Evolutionary conservation across 2,329 filamentous ascomycete genomes (phyloP).

Genomic region (Colletotrichum gigasporum): DNA sequence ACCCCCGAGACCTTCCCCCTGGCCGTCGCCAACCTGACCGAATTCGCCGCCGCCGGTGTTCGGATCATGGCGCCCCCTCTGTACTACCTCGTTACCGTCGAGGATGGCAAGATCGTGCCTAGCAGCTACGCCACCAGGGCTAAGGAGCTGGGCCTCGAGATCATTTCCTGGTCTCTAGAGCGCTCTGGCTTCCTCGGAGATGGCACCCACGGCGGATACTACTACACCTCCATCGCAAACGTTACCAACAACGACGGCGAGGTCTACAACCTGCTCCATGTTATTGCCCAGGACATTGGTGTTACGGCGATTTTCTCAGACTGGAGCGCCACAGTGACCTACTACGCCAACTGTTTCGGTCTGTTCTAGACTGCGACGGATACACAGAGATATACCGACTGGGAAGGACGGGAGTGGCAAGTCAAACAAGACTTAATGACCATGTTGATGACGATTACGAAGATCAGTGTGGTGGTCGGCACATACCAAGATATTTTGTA

Average conservation of each 20-base stretch:
- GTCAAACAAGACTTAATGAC: background rate
- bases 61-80: conserved; percentile 71
- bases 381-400: background rate
- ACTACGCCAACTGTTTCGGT: conserved; percentile 76
- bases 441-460: background rate
- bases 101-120: conserved; percentile 65
- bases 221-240: conserved; percentile 65
- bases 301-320: conserved; percentile 73
- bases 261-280: conserved; percentile 72
- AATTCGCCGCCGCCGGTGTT: conserved; percentile 66
- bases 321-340: conserved; percentile 75
- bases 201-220: conserved; percentile 59
- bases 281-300: conserved; percentile 68
- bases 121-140: conserved; percentile 70
- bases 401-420: background rate
- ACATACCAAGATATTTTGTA: background rate
- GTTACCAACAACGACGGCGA: conserved; percentile 71
- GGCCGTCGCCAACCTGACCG: conserved; percentile 66
- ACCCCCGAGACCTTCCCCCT: conserved; percentile 57
- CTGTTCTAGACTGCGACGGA: conserved; percentile 32
- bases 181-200: conserved; percentile 68
- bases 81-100: conserved; percentile 66
- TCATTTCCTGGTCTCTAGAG: conserved; percentile 76
- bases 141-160: conserved; percentile 68
- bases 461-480: background rate